phyloP scores from a whole-genome alignment of 192 early-diverging fungal species.

The Podila verticillata region DNA sequence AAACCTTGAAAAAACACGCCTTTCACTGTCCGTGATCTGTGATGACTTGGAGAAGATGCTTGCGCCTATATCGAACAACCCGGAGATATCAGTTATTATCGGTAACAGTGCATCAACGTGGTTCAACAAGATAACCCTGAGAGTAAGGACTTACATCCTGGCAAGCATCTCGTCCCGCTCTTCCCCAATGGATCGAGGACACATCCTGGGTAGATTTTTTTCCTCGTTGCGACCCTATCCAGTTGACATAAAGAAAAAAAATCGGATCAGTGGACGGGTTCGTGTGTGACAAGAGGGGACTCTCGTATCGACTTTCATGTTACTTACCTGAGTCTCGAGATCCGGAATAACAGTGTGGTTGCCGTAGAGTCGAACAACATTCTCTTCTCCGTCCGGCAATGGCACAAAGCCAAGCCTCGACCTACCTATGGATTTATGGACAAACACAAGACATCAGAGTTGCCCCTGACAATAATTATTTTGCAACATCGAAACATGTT shows the following conservation, averaged over 20 bases:
- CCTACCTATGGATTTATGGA: background rate
- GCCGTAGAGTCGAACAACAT: conserved; percentile 15
- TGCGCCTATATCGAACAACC: background rate
- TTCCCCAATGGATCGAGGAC: background rate
- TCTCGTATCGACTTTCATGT: too few relatives aligned
- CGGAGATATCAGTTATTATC: too few relatives aligned
- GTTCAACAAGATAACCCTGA: background rate
- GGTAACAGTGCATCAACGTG: too few relatives aligned
- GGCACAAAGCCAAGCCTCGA: conserved; percentile 38
- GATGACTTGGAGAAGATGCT: background rate
- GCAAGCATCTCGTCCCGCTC: background rate
- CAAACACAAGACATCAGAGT: background rate
- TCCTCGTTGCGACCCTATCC: background rate
- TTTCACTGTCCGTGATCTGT: background rate
- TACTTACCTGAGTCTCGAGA: too few relatives aligned
- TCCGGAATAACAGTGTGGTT: background rate
- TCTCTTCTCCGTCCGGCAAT: conserved; percentile 41
- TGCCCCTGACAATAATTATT: too few relatives aligned
- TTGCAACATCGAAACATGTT: background rate
- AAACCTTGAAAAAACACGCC: background rate
- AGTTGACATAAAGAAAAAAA: background rate
- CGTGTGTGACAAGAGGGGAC: too few relatives aligned
- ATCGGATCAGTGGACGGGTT: background rate
- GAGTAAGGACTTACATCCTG: background rate
- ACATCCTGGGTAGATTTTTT: background rate